These are phyloP conservation scores for Syncephalastrum contaminatum DNA, from an alignment of 371 early-diverging fungal genomes.

Conservation along the genomic window DNA sequence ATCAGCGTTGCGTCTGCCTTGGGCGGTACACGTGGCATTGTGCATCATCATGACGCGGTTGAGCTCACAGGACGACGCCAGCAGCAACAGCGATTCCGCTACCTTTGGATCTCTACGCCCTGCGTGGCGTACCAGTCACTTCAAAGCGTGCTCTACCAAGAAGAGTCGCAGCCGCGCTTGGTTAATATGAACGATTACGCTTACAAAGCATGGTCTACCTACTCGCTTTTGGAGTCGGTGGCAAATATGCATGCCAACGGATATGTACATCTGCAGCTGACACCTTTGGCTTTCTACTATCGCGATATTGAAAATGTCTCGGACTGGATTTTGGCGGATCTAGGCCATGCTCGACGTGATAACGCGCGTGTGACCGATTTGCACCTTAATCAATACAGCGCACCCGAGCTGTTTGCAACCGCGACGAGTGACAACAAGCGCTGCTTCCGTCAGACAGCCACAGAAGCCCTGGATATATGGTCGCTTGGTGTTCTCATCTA, in stretches of 20 bases:
- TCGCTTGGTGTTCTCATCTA: slow-evolving; percentile 19
- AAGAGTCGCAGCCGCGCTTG: not conserved
- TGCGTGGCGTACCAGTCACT: slow-evolving; percentile 14
- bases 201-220: slow-evolving; percentile 14
- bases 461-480: slow-evolving; percentile 17
- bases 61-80: slow-evolving; percentile 1
- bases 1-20: slow-evolving; percentile 6
- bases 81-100: slow-evolving; percentile 7
- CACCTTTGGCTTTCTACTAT: slow-evolving; percentile 14
- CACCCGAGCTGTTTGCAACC: slow-evolving; percentile 10
- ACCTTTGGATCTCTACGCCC: slow-evolving; percentile 19
- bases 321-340: slow-evolving; percentile 14
- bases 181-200: slow-evolving; percentile 12
- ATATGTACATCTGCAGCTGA: slow-evolving; percentile 13
- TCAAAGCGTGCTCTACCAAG: slow-evolving; percentile 5
- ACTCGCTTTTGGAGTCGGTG: slow-evolving; percentile 13
- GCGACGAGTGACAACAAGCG: slow-evolving; percentile 5
- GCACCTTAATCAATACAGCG: slow-evolving; percentile 11
- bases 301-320: slow-evolving; percentile 10
- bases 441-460: slow-evolving; percentile 3
- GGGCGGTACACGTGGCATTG: not conserved
- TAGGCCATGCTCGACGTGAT: slow-evolving; percentile 9
- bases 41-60: slow-evolving; percentile 12
- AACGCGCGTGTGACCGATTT: slow-evolving; percentile 3
- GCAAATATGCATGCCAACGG: slow-evolving; percentile 15